A percentile compares a stretch with the other conserved stretches of the same genome.
phyloP scores from a whole-genome alignment of 108 stramenopile genomes.

The Licmophora abbreviata region DNA sequence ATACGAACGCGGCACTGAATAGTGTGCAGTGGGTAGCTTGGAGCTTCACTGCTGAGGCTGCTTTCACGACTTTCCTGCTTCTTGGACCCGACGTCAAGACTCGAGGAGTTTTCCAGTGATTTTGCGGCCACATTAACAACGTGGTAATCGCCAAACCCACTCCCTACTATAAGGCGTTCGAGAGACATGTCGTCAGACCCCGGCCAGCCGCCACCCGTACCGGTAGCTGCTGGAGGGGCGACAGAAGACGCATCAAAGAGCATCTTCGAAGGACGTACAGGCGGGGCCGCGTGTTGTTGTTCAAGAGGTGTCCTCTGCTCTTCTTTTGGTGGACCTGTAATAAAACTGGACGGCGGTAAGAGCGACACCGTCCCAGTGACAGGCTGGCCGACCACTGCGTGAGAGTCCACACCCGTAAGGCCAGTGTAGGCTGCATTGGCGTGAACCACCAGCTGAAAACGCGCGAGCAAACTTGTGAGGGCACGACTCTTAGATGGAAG shows the following conservation, averaged over 20 bases:
- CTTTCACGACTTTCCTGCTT: too few relatives aligned
- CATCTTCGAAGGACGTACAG: conserved; percentile 2
- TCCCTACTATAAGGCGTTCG: conserved; percentile 47
- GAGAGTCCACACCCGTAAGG: conserved; percentile 56
- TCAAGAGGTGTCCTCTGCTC: neutral
- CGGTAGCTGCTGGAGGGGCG: conserved; percentile 7
- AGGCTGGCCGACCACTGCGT: conserved; percentile 46
- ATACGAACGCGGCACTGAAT: too few relatives aligned
- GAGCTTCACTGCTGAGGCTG: too few relatives aligned
- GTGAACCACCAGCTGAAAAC: conserved; percentile 48
- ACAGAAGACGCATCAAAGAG: conserved; percentile 10
- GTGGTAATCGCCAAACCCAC: conserved; percentile 41
- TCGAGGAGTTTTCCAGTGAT: too few relatives aligned
- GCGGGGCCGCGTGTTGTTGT: too few relatives aligned
- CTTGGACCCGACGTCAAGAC: too few relatives aligned
- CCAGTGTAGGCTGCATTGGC: conserved; percentile 62
- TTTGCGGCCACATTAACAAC: conserved; percentile 21
- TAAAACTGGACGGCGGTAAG: neutral
- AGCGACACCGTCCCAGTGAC: conserved; percentile 5
- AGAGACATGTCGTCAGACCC: conserved; percentile 15
- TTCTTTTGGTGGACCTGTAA: neutral
- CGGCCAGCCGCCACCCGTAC: neutral
- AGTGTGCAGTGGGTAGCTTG: too few relatives aligned
- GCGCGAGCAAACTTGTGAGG: too few relatives aligned
- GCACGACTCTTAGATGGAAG: conserved; percentile 25